These are phyloP conservation scores for Gynochthodes officinalis DNA, from an alignment of 257 asterid species.

Conservation along the genomic window DNA sequence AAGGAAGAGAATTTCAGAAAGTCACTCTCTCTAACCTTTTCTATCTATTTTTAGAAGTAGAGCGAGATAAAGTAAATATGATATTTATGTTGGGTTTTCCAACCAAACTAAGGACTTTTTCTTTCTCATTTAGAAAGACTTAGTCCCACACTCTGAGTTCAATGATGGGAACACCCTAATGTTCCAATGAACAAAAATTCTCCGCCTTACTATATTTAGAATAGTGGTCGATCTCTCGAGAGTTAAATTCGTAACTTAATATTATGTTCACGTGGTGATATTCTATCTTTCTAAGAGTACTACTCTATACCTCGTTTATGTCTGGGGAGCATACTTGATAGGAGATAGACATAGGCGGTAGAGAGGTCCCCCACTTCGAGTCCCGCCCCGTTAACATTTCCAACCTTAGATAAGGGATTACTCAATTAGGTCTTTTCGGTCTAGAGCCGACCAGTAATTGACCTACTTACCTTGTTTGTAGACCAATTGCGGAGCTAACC, in stretches of 20 bases:
- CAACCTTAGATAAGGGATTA: constrained; percentile 14
- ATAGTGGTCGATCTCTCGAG: constrained; percentile 1
- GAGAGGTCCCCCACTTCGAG: constrained; percentile 10
- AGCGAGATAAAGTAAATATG: too few species aligned
- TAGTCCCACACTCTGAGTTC: background rate
- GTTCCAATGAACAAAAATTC: constrained; percentile 14
- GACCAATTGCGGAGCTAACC: constrained; percentile 4
- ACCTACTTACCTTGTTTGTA: constrained; percentile 18
- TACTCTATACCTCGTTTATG: constrained; percentile 5
- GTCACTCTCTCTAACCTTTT: background rate
- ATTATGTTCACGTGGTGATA: constrained; percentile 14
- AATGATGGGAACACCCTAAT: constrained; percentile 4
- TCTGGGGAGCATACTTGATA: background rate
- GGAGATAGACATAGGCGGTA: background rate
- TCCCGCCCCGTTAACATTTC: constrained; percentile 5
- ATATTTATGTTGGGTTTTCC: too few species aligned
- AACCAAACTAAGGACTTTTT: too few species aligned
- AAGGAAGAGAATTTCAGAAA: background rate
- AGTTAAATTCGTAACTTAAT: constrained; percentile 11
- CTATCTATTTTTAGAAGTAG: background rate
- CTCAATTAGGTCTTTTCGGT: constrained; percentile 15
- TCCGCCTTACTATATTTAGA: constrained; percentile 11
- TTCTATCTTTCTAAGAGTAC: constrained; percentile 21
- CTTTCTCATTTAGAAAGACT: background rate
- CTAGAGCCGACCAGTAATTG: constrained; percentile 7